These are phyloP conservation scores for Syzygium grande DNA, from an alignment of 345 rosid genomes.

Conservation along the genomic window DNA sequence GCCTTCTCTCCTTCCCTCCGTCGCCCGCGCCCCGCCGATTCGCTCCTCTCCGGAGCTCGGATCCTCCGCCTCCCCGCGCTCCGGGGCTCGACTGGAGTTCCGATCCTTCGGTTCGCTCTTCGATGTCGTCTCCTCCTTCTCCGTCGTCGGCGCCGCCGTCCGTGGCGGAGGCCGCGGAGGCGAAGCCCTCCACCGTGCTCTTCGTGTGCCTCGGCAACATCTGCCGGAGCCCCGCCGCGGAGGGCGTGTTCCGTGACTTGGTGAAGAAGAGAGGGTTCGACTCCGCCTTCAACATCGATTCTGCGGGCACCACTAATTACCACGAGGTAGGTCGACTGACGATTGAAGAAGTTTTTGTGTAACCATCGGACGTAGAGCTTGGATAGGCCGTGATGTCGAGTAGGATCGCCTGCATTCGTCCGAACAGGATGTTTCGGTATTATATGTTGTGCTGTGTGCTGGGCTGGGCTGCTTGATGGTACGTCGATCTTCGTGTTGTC, in stretches of 20 bases:
- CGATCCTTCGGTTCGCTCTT: slow-evolving; percentile 17
- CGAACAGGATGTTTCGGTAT: not conserved
- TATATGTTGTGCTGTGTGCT: not conserved
- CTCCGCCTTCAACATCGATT: slow-evolving; percentile 70
- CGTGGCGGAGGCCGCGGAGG: slow-evolving; percentile 4
- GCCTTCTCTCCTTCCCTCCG: not conserved
- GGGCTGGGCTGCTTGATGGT: not conserved
- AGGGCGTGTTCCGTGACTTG: slow-evolving; percentile 77
- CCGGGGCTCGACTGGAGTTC: slow-evolving; percentile 5
- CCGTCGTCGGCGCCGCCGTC: slow-evolving; percentile 4
- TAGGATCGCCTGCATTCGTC: not conserved
- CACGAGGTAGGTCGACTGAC: slow-evolving; percentile 53
- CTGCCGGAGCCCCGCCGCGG: slow-evolving; percentile 96
- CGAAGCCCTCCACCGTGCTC: slow-evolving; percentile 69
- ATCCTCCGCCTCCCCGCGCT: slow-evolving; percentile 1
- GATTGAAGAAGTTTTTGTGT: too few species aligned
- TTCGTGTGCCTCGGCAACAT: slow-evolving; percentile 92
- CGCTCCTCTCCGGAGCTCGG: slow-evolving; percentile 7
- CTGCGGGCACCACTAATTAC: slow-evolving; percentile 84
- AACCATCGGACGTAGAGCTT: not conserved
- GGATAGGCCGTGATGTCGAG: not conserved
- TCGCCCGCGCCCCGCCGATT: slow-evolving; percentile 4
- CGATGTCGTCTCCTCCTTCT: slow-evolving; percentile 38
- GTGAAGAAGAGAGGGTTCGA: slow-evolving; percentile 68
- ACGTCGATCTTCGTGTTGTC: not conserved